Conservation (phyloP, 2,329 filamentous ascomycete genomes). For the Paracoccidioides brasiliensis region DNA sequence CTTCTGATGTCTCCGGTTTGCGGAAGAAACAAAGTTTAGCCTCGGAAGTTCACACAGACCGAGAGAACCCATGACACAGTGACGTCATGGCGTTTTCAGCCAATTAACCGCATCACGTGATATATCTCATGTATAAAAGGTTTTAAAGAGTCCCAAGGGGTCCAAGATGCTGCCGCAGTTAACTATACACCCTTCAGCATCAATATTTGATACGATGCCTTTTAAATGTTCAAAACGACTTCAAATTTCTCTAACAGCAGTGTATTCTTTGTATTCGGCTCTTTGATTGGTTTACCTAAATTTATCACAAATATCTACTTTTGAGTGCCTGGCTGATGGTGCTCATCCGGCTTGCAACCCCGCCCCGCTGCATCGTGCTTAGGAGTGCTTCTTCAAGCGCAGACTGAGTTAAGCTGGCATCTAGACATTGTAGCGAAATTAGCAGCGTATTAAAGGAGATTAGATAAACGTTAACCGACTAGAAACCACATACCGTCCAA, state of each 20-base stretch:
- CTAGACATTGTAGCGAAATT: conserved; percentile 20
- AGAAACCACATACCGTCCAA: conserved; percentile 38
- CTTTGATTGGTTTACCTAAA: not conserved
- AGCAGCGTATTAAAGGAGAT: not conserved
- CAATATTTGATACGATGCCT: too few relatives aligned
- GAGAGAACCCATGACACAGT: not conserved
- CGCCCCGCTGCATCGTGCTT: conserved; percentile 47
- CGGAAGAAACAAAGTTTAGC: not conserved
- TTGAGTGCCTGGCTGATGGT: conserved; percentile 42
- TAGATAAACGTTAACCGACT: not conserved
- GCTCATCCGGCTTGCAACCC: conserved; percentile 38
- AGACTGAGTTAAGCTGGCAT: conserved; percentile 51
- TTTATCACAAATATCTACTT: conserved; percentile 35
- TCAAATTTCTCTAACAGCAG: too few relatives aligned
- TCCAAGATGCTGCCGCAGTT: too few relatives aligned
- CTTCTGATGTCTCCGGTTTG: not conserved
- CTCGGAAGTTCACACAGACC: not conserved
- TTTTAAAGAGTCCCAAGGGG: too few relatives aligned
- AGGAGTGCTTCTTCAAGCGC: conserved; percentile 51
- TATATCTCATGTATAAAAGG: not conserved
- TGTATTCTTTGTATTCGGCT: not conserved
- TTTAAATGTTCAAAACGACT: too few relatives aligned
- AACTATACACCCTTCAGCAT: too few relatives aligned
- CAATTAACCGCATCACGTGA: not conserved
- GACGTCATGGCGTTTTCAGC: not conserved